These are phyloP conservation scores for Orbilia javanica DNA, from an alignment of 2,329 filamentous ascomycete species.

Conservation along the genomic window DNA sequence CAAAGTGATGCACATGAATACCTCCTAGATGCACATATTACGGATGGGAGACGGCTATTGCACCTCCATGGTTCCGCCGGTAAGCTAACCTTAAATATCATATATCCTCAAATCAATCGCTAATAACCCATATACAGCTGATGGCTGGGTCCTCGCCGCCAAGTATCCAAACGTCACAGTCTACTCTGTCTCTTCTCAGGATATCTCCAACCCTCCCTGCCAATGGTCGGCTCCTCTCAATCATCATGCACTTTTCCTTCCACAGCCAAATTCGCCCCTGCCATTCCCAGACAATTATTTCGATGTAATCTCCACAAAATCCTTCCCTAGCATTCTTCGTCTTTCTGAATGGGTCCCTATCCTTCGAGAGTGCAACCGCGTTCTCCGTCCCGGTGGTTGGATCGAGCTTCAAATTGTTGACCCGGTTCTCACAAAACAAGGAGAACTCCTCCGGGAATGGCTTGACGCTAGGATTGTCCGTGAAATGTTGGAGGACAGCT, in stretches of 20 bases:
- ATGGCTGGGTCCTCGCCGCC: slow-evolving; percentile 59
- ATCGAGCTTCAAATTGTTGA: slow-evolving; percentile 58
- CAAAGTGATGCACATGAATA: slow-evolving; percentile 58
- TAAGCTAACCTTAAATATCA: slow-evolving; percentile 15
- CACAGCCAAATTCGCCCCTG: slow-evolving; percentile 53
- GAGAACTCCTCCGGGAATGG: slow-evolving; percentile 56
- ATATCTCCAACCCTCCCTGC: slow-evolving; percentile 56
- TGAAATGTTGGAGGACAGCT: slow-evolving; percentile 56
- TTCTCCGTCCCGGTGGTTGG: slow-evolving; percentile 57
- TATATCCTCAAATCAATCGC: slow-evolving; percentile 1
- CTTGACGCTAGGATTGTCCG: slow-evolving; percentile 51
- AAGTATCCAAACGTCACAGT: slow-evolving; percentile 59
- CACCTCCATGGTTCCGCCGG: slow-evolving; percentile 57
- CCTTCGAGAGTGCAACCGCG: slow-evolving; percentile 56
- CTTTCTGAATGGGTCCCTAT: slow-evolving; percentile 51
- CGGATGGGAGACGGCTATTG: slow-evolving; percentile 47
- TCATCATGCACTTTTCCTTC: slow-evolving; percentile 50
- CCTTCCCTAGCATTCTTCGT: slow-evolving; percentile 55
- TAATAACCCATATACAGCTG: slow-evolving; percentile 49
- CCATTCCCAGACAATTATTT: slow-evolving; percentile 59
- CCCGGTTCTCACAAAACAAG: slow-evolving; percentile 54
- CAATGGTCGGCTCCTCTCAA: slow-evolving; percentile 59
- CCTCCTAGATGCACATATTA: slow-evolving; percentile 43
- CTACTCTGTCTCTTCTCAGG: slow-evolving; percentile 54
- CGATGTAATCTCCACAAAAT: slow-evolving; percentile 56